A percentile compares a stretch with the other conserved stretches of the same genome.
Evolutionary conservation across 805 yeast species (phyloP).

Genomic region (Zygosaccharomyces lentus): DNA sequence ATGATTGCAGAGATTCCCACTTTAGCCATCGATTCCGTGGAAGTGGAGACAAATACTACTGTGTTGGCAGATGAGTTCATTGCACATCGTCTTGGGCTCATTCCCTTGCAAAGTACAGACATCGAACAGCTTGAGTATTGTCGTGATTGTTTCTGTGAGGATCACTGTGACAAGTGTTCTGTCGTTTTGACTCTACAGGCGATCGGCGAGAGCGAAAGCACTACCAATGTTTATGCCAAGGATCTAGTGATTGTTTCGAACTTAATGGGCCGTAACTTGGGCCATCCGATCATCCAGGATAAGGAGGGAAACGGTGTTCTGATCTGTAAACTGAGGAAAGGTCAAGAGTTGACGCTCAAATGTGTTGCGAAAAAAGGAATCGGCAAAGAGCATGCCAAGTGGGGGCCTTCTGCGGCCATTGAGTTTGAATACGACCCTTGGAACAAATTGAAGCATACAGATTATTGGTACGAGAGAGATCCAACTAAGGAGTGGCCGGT

Average conservation of each 20-base stretch:
- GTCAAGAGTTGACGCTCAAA: constrained; percentile 82
- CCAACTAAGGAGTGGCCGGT: constrained; percentile 92
- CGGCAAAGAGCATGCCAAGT: constrained; percentile 96
- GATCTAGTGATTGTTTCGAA: constrained; percentile 54
- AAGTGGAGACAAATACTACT: constrained; percentile 85
- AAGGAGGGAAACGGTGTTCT: constrained; percentile 77
- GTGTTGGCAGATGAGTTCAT: constrained; percentile 96
- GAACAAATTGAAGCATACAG: constrained; percentile 94
- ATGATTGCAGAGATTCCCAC: constrained; percentile 98
- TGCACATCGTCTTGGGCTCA: constrained; percentile 87
- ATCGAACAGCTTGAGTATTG: constrained; percentile 82
- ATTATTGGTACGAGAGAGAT: constrained; percentile 91
- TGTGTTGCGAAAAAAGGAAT: constrained; percentile 98
- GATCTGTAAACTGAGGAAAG: constrained; percentile 84
- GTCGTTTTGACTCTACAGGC: constrained; percentile 84
- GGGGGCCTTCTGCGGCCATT: constrained; percentile 95
- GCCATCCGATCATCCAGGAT: constrained; percentile 83
- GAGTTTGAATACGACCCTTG: constrained; percentile 99
- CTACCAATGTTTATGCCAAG: constrained; percentile 85
- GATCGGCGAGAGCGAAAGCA: constrained; percentile 80
- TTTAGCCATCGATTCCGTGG: constrained; percentile 92
- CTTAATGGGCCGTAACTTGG: constrained; percentile 46
- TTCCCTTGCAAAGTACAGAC: constrained; percentile 81
- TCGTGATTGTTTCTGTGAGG: constrained; percentile 96
- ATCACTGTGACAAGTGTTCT: constrained; percentile 92